Conservation (phyloP, 1,284 basidiomycete species). For the Pisolithus thermaeus region DNA sequence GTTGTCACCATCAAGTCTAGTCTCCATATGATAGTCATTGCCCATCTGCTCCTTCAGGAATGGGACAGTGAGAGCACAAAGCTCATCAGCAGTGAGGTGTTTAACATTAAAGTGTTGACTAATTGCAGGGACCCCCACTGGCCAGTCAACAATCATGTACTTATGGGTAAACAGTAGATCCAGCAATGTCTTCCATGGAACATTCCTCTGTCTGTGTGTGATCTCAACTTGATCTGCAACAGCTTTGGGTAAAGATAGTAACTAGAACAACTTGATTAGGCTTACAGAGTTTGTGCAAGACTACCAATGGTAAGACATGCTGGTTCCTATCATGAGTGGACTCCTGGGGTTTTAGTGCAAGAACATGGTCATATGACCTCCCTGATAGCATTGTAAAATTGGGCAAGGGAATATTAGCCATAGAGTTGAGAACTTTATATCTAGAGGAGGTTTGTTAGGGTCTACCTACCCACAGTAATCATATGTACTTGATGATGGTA, state of each 20-base stretch:
- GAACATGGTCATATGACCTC: not conserved
- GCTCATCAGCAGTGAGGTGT: not conserved
- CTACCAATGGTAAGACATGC: not conserved
- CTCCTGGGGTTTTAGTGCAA: no score
- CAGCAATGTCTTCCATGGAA: not conserved
- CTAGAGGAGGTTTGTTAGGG: not conserved
- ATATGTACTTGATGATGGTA: not conserved
- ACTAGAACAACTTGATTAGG: no score
- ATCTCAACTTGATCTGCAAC: not conserved
- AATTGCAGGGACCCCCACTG: not conserved
- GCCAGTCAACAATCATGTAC: not conserved
- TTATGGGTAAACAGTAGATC: not conserved
- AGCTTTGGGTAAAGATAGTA: not conserved
- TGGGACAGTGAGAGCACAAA: not conserved
- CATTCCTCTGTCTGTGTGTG: not conserved
- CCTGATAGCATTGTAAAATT: not conserved
- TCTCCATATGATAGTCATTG: not conserved
- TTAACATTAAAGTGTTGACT: not conserved
- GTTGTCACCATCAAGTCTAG: not conserved
- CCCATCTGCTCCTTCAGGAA: not conserved
- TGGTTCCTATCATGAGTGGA: no score
- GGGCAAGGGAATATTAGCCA: not conserved
- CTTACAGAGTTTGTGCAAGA: not conserved
- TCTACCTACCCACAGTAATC: not conserved
- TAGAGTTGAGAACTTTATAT: not conserved